Evolutionary conservation across 805 yeast genomes (phyloP).

Genomic region (Naumovozyma dairenensis): DNA sequence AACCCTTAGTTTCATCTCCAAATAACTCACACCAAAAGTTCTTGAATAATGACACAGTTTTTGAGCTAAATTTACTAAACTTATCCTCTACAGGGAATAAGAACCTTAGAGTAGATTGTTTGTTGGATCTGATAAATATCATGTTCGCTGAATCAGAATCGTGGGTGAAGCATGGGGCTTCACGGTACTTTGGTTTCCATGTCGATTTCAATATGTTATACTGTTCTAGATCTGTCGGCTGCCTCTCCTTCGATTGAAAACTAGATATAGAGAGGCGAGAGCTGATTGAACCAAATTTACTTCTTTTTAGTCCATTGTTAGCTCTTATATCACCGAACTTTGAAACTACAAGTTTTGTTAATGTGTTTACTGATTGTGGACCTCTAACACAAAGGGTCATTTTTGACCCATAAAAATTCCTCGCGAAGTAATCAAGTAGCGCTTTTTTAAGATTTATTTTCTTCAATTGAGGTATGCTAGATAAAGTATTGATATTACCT

Average conservation of each 20-base stretch:
- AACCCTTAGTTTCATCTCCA: constrained; percentile 52
- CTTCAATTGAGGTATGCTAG: constrained; percentile 26
- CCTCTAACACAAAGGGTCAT: constrained; percentile 55
- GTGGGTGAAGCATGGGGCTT: constrained; percentile 18
- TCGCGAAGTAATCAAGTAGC: constrained; percentile 33
- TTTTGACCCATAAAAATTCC: constrained; percentile 36
- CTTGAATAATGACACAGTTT: constrained; percentile 26
- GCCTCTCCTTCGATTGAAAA: neutral
- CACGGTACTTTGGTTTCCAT: constrained; percentile 12
- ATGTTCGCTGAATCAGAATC: constrained; percentile 15
- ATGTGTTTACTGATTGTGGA: constrained; percentile 50
- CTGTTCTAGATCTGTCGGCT: neutral
- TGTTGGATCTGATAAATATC: constrained; percentile 32
- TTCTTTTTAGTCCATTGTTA: constrained; percentile 1
- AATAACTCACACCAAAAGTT: constrained; percentile 46
- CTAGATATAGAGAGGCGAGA: constrained; percentile 4
- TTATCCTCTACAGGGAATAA: constrained; percentile 33
- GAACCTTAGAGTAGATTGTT: constrained; percentile 34
- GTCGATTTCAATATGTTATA: constrained; percentile 18
- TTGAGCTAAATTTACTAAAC: constrained; percentile 8
- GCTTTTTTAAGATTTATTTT: constrained; percentile 30
- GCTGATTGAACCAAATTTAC: constrained; percentile 7
- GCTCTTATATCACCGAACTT: constrained; percentile 33
- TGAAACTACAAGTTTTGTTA: constrained; percentile 41
- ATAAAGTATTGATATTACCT: constrained; percentile 47